A percentile compares a stretch with the other conserved stretches of the same genome.
Conservation (phyloP, 2,329 filamentous ascomycete species). For the Parasarocladium wereldwijsianum region DNA sequence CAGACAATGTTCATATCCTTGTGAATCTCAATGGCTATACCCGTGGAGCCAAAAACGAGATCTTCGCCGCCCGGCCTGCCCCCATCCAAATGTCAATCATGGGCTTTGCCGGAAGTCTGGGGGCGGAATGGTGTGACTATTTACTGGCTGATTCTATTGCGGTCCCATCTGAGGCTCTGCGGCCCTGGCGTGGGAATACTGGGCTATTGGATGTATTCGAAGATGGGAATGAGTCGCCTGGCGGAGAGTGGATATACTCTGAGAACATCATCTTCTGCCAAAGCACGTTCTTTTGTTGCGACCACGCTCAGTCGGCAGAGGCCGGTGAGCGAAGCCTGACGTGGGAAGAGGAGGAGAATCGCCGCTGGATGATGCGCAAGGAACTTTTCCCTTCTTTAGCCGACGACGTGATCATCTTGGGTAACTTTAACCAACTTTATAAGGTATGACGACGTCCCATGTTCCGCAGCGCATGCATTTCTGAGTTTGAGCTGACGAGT, state of each 20-base stretch:
- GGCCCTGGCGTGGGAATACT: slow-evolving; percentile 64
- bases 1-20: slow-evolving; percentile 83
- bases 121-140: slow-evolving; percentile 98
- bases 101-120: slow-evolving; percentile 92
- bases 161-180: slow-evolving; percentile 66
- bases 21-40: slow-evolving; percentile 99
- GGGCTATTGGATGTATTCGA: slow-evolving; percentile 55
- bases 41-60: slow-evolving; percentile 87
- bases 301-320: slow-evolving; percentile 84
- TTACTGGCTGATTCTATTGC: slow-evolving; percentile 81
- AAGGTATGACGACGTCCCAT: slow-evolving; percentile 47
- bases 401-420: slow-evolving; percentile 79
- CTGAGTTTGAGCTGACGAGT: slow-evolving; percentile 1
- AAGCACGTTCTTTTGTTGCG: slow-evolving; percentile 96
- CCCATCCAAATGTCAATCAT: slow-evolving; percentile 99
- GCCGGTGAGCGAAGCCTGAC: slow-evolving; percentile 48
- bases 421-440: slow-evolving; percentile 97
- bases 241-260: slow-evolving; percentile 81
- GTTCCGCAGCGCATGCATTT: not conserved
- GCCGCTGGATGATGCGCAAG: slow-evolving; percentile 86
- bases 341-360: slow-evolving; percentile 72
- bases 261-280: slow-evolving; percentile 93
- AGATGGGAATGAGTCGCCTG: slow-evolving; percentile 52
- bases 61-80: slow-evolving; percentile 86
- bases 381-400: slow-evolving; percentile 72